phyloP scores from a whole-genome alignment of 306 rosid species.

The Lupinus albus region DNA sequence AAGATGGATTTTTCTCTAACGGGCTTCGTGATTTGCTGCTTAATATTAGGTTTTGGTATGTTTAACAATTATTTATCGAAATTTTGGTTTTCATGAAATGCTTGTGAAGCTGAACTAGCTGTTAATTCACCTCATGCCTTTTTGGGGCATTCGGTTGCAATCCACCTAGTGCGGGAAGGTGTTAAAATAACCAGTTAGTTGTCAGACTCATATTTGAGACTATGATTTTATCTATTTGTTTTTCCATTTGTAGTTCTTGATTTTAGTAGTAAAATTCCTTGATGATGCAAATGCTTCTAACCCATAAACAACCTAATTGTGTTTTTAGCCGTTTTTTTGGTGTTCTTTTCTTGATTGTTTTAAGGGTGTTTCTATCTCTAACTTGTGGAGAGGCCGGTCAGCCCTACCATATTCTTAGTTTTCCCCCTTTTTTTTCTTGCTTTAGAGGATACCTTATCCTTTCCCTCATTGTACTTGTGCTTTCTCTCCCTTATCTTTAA shows the following conservation, averaged over 20 bases:
- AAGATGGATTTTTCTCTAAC: conserved; percentile 83
- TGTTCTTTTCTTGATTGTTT: not conserved
- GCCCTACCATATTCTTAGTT: not conserved
- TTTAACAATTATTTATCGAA: conserved; percentile 23
- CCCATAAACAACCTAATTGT: not conserved
- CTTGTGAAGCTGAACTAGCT: conserved; percentile 25
- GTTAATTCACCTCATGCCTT: conserved; percentile 9
- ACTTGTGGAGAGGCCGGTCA: too few species aligned
- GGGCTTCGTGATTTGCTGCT: conserved; percentile 81
- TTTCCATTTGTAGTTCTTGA: conserved; percentile 17
- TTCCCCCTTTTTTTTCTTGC: not conserved
- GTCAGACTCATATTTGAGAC: not conserved
- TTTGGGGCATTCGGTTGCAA: not conserved
- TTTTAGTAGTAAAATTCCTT: not conserved
- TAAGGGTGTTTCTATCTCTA: too few species aligned
- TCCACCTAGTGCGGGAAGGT: conserved; percentile 9
- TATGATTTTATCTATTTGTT: not conserved
- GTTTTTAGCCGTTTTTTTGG: not conserved
- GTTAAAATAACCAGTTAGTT: conserved; percentile 16
- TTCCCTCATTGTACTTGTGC: too few species aligned
- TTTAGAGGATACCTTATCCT: too few species aligned
- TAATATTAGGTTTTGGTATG: conserved; percentile 92
- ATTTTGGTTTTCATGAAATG: conserved; percentile 18
- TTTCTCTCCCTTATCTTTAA: too few species aligned
- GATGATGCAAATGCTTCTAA: conserved; percentile 20